Evolutionary conservation across 345 rosid genomes (phyloP).

Genomic region (Turritis glabra): DNA sequence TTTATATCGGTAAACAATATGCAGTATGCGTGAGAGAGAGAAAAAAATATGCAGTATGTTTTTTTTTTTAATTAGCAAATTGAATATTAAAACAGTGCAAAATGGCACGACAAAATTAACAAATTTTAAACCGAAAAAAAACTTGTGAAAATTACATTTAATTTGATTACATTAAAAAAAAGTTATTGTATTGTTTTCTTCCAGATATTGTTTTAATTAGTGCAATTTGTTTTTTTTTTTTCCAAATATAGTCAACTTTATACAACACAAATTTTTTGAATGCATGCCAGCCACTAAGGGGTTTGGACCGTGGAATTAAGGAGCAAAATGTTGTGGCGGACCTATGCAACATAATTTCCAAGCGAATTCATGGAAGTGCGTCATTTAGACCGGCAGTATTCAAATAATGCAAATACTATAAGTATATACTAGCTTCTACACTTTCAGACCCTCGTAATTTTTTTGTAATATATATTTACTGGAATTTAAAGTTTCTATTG

Average conservation of each 20-base stretch:
- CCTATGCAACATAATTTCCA: slow-evolving; percentile 17
- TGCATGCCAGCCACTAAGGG: neutral
- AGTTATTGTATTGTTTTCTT: no score
- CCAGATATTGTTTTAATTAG: no score
- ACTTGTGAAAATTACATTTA: neutral
- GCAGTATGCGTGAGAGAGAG: no score
- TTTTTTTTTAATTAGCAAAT: neutral
- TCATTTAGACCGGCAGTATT: neutral
- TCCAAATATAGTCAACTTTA: neutral
- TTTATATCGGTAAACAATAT: neutral
- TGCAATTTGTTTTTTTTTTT: no score
- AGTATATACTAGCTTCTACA: neutral
- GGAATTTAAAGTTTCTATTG: neutral
- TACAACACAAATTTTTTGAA: neutral
- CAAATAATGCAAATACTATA: slow-evolving; percentile 4
- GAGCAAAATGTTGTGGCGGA: slow-evolving; percentile 18
- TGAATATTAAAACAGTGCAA: neutral
- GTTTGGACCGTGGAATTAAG: slow-evolving; percentile 24
- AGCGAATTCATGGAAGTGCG: slow-evolving; percentile 28
- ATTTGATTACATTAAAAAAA: neutral
- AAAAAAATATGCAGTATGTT: neutral
- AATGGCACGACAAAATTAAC: neutral
- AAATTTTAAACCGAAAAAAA: neutral
- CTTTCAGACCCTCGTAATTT: neutral
- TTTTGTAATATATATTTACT: neutral